These are phyloP conservation scores for Lactuca sativa DNA, from an alignment of 129 eudicot genomes.

Conservation along the genomic window DNA sequence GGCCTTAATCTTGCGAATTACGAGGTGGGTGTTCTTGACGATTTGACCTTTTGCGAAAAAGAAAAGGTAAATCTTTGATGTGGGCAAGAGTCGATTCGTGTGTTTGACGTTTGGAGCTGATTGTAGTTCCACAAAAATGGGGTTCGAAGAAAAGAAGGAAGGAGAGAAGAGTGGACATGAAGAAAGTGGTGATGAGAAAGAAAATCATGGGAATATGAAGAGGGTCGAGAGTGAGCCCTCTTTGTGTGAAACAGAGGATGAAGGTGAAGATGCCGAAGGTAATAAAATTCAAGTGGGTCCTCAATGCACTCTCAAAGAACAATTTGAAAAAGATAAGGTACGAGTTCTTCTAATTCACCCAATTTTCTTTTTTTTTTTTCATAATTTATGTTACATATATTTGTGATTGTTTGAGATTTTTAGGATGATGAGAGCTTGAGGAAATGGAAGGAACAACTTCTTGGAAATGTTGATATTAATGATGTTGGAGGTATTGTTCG, in stretches of 20 bases:
- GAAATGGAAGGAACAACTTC: constrained; percentile 79
- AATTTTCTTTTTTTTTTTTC: not conserved
- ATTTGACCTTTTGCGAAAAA: constrained; percentile 24
- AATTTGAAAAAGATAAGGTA: constrained; percentile 69
- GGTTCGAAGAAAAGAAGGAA: constrained; percentile 44
- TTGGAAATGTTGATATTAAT: constrained; percentile 67
- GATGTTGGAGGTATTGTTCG: constrained; percentile 59
- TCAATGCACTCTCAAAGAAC: constrained; percentile 63
- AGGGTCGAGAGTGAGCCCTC: constrained; percentile 49
- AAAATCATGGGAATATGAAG: constrained; percentile 31
- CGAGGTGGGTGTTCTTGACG: constrained; percentile 23
- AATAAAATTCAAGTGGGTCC: constrained; percentile 48
- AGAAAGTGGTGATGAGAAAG: constrained; percentile 45
- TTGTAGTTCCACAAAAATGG: constrained; percentile 49
- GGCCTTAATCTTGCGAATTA: constrained; percentile 19
- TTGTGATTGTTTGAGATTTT: constrained; percentile 10
- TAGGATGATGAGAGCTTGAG: constrained; percentile 81
- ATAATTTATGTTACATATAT: constrained; percentile 14
- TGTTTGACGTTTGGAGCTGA: constrained; percentile 40
- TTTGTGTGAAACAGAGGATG: constrained; percentile 47
- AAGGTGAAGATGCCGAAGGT: constrained; percentile 58
- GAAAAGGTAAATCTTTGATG: constrained; percentile 19
- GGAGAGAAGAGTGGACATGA: constrained; percentile 44
- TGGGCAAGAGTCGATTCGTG: constrained; percentile 34
- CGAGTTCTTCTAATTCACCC: not conserved